Base-by-base conservation (phyloP, 2,329 filamentous ascomycete genomes). In the Metarhizium album region DNA sequence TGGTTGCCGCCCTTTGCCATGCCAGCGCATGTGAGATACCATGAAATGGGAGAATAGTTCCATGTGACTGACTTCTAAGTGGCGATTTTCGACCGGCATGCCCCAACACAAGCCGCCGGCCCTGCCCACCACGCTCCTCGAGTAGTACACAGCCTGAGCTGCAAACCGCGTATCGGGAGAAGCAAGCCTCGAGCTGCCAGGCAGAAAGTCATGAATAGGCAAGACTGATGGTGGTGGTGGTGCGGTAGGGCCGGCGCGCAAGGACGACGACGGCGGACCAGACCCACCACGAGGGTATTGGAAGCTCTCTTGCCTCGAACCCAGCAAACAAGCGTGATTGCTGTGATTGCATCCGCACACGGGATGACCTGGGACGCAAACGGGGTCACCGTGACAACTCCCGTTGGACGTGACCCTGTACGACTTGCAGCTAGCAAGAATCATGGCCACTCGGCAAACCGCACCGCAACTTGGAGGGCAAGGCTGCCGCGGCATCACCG, bases 1-100 rank as follows among this genome's bases (percentile, higher is more conserved):
- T 56, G 62, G 3, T 73, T 84, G 56, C 80, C 80, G 3, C 47
- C 63, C 1, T 85, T 84, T 64, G 80, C 80, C 5, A 70, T 80
- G 62, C 59, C 69, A 4, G 80, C 81, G 4, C 82, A 85, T 54
- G 50, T 55, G 35, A 61, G 68, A 56, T 68, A 63, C 50, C 67
- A 69, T 52, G 60, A 68, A 53, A 53, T 68, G 52, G 62, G 57
- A 52, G 61, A 38, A 27, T 49, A 46, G 22, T 16, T 38, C 22
- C n/a, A n/a, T 22, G 24, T 14, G 24, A 29, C 11, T 29, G 24
- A 29, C 11, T 29, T 24, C 11, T 7, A 43, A n/a, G n/a, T 33
- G 27, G 6, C 42, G 37, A n/a, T n/a, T 43, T 22, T 43, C 40
- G 13, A 42, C 4, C 7, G n/a, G 18, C 18, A 13, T 42, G 23